Base-by-base conservation (phyloP, 345 rosid genomes). In the Hibiscus mutabilis region DNA sequence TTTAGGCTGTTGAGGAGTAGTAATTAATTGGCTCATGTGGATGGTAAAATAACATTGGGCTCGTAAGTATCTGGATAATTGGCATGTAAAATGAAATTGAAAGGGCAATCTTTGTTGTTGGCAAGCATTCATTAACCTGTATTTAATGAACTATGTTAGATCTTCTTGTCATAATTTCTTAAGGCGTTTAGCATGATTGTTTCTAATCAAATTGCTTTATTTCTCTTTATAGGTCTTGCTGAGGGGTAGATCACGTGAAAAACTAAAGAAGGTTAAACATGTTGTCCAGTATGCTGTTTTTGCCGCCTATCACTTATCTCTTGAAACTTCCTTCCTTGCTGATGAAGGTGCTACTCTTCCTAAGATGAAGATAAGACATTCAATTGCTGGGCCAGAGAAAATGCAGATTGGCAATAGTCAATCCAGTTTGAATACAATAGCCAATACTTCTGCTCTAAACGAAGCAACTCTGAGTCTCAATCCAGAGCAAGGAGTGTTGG, bases 321-420 rank as follows among this genome's bases (percentile, higher is more conserved):
- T 95, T 16, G 97, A 96, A 82, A 92, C 99, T 74, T 96, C 96
- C 49, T 96, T 92, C 74, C 99, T 96, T 77, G 98, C 97, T 40
- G 99, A 96, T 72, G 99, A 96, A 87, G 98, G 98, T 72, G 99
- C 99, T 80, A 87, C 88, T 65, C 89, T 96, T 75, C 98, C 99
- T 74, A 88, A 75, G 75, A 74, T 82, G 78, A 74, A 56, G 44
- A 77, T 67, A 61, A 88, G 82, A 70, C 79, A 71, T 69, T 81
- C 86, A 21, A 27, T 77, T 70, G 42, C 79, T 60, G 73, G 77
- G 73, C 80, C 87, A 19, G 92, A 90, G 73, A 80, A 76, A 75
- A 74, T 66, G 66, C 74, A 78, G 33, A 70, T 79, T 61, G 88
- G 81, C 57, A 76, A 73, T 72, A 75, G 56, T 72, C 79, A 76